Percentiles rank a stretch among this genome's conserved stretches.
These are phyloP conservation scores for Lepidium aucheri DNA, from an alignment of 345 rosid genomes.

Conservation along the genomic window DNA sequence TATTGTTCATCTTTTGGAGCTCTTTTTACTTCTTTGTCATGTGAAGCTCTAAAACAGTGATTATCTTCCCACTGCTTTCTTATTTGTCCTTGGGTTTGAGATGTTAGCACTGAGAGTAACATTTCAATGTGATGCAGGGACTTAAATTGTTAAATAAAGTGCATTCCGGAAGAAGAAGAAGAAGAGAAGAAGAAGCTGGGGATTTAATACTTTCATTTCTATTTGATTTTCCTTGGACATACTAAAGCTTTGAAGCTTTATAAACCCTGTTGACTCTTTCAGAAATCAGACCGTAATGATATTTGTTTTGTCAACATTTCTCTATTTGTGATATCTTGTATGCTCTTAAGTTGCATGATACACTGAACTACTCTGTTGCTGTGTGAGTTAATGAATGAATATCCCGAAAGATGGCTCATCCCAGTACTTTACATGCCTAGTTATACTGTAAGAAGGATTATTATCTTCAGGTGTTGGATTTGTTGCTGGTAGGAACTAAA, in stretches of 20 bases:
- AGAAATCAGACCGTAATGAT: background rate
- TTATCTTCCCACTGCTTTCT: background rate
- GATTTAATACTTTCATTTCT: background rate
- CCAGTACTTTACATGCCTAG: background rate
- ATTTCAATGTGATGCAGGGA: conserved; percentile 15
- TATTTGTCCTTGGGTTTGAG: background rate
- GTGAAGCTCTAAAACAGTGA: too few relatives aligned
- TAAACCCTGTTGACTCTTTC: background rate
- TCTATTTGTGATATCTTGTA: background rate
- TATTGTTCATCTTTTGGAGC: background rate
- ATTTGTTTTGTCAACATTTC: background rate
- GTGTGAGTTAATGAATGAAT: conserved; percentile 6
- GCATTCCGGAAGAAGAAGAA: conserved; percentile 13
- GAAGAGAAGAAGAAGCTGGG: conserved; percentile 14
- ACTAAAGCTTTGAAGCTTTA: conserved; percentile 9
- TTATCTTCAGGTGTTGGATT: background rate
- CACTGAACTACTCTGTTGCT: background rate
- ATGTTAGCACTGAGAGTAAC: conserved; percentile 3
- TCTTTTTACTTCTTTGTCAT: background rate
- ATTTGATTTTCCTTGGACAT: conserved; percentile 17
- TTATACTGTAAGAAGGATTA: background rate
- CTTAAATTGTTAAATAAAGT: conserved; percentile 15
- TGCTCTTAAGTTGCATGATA: conserved; percentile 10
- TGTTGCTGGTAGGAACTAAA: background rate
- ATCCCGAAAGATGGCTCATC: background rate